A percentile compares a stretch with the other conserved stretches of the same genome.
phyloP scores from a whole-genome alignment of 306 rosid species.

The Cicer chorassanicum region DNA sequence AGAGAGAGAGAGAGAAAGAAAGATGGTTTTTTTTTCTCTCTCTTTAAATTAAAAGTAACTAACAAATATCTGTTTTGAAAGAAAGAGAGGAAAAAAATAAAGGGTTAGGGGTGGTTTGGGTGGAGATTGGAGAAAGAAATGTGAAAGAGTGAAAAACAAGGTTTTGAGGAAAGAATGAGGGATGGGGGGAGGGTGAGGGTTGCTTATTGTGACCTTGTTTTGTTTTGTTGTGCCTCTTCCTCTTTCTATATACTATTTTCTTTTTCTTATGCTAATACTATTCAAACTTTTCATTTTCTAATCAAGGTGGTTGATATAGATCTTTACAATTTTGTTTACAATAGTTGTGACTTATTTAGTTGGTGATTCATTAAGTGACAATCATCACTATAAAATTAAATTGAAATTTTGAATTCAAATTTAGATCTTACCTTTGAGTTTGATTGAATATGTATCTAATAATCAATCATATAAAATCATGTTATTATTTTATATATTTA shows the following conservation, averaged over 20 bases:
- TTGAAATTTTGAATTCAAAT: too few species aligned
- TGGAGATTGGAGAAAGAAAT: slow-evolving; percentile 42
- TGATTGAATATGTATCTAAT: too few species aligned
- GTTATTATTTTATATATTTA: too few species aligned
- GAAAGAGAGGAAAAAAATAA: background rate
- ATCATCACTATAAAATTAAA: too few species aligned
- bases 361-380: background rate
- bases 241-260: slow-evolving; percentile 46
- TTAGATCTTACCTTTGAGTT: too few species aligned
- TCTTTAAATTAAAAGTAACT: too few species aligned
- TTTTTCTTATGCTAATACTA: slow-evolving; percentile 32
- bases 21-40: slow-evolving; percentile 9
- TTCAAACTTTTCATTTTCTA: slow-evolving; percentile 2
- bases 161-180: slow-evolving; percentile 38
- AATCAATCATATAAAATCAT: too few species aligned
- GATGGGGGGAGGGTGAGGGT: slow-evolving; percentile 36
- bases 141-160: slow-evolving; percentile 65
- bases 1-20: background rate
- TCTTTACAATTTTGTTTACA: background rate
- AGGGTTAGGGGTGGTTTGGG: slow-evolving; percentile 48
- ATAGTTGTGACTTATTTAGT: background rate
- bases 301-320: background rate
- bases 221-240: slow-evolving; percentile 48
- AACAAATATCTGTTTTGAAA: background rate
- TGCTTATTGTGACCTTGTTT: slow-evolving; percentile 55